phyloP scores from a whole-genome alignment of 306 rosid genomes.

The Lathyrus tuberosus region DNA sequence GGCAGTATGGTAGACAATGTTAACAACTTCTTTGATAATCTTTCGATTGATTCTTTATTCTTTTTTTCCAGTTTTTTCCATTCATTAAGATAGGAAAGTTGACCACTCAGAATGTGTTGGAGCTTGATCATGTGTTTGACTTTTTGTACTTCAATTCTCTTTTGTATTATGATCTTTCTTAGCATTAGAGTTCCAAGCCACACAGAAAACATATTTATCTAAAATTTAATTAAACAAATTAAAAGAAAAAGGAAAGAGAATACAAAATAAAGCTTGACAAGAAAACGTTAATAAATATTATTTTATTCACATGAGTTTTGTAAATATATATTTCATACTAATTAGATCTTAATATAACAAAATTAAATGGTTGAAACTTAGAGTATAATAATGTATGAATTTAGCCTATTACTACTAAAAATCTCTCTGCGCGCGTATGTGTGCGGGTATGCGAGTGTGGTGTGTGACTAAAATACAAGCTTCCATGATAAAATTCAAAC shows the following conservation, averaged over 20 bases:
- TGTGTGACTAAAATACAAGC: too few species aligned
- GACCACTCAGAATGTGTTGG: constrained; percentile 54
- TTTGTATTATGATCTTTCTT: constrained; percentile 56
- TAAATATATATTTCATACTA: background rate
- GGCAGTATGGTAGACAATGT: constrained; percentile 57
- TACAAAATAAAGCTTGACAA: too few species aligned
- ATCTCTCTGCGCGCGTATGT: too few species aligned
- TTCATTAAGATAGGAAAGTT: constrained; percentile 52
- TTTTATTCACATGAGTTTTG: too few species aligned
- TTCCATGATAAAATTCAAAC: too few species aligned
- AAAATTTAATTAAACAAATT: background rate
- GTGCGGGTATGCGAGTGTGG: too few species aligned
- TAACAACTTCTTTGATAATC: constrained; percentile 54
- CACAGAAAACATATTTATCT: constrained; percentile 62
- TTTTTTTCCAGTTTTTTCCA: constrained; percentile 68
- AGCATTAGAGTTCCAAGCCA: constrained; percentile 51
- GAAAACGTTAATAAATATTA: too few species aligned
- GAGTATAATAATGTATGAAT: too few species aligned
- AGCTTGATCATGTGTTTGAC: constrained; percentile 53
- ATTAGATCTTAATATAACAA: too few species aligned
- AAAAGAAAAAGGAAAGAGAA: too few species aligned
- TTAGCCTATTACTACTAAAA: too few species aligned
- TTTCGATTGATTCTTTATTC: constrained; percentile 60
- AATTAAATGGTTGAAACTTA: too few species aligned
- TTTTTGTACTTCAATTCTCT: constrained; percentile 50